Conservation (phyloP, 1,284 basidiomycete genomes). For the Irpex lacteus region DNA sequence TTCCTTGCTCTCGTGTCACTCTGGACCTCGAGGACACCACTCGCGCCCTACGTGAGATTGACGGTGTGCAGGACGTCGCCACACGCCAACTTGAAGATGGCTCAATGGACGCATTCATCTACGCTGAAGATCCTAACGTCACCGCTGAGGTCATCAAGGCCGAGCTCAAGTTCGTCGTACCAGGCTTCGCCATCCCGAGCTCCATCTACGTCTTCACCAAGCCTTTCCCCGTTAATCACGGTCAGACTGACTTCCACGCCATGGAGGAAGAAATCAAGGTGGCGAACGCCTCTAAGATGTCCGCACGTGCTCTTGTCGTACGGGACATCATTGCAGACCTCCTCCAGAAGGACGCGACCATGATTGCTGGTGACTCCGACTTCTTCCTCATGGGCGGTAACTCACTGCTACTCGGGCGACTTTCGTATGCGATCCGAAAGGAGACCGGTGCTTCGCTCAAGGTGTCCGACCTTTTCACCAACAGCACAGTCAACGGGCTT, state of each 20-base stretch:
- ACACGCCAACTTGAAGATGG: conserved; percentile 33
- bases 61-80: conserved; percentile 49
- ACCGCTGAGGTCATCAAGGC: conserved; percentile 21
- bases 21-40: conserved; percentile 37
- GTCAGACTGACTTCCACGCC: conserved; percentile 33
- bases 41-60: conserved; percentile 40
- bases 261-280: conserved; percentile 33
- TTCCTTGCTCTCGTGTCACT: conserved; percentile 33
- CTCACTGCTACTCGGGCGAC: conserved; percentile 42
- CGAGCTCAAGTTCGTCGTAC: conserved; percentile 19
- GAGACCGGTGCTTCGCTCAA: conserved; percentile 36
- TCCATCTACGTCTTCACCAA: conserved; percentile 8
- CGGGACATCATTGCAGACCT: conserved; percentile 41
- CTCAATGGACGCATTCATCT: conserved; percentile 35
- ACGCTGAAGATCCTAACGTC: conserved; percentile 16
- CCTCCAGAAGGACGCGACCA: conserved; percentile 32
- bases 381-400: conserved; percentile 47
- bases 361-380: conserved; percentile 25
- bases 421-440: conserved; percentile 39
- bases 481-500: conserved; percentile 41
- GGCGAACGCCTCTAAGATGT: conserved; percentile 30
- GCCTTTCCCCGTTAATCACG: conserved; percentile 10
- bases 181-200: background rate
- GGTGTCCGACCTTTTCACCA: conserved; percentile 38
- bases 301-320: conserved; percentile 32